Conservation (phyloP, 2,329 filamentous ascomycete genomes). For the Neospermospora avenae region DNA sequence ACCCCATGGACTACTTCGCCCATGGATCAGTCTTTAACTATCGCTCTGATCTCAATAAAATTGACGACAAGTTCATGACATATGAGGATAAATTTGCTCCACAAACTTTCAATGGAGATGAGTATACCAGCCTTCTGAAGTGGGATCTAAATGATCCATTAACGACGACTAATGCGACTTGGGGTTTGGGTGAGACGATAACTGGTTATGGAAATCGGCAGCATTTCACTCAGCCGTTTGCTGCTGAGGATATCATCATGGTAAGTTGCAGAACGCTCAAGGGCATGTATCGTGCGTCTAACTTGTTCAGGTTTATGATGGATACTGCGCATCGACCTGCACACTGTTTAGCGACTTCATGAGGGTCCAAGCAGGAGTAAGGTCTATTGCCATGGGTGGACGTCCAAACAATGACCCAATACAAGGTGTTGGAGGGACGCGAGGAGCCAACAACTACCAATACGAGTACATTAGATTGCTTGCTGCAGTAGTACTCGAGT, state of each 20-base stretch:
- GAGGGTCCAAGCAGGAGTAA: conserved; percentile 47
- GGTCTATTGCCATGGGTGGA: conserved; percentile 57
- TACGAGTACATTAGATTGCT: conserved; percentile 20
- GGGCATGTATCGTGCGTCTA: not conserved
- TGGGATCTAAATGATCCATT: conserved; percentile 28
- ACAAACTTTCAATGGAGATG: conserved; percentile 18
- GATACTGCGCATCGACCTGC: conserved; percentile 59
- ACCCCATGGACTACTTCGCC: conserved; percentile 16
- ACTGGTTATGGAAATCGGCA: conserved; percentile 34
- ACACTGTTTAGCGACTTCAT: conserved; percentile 55
- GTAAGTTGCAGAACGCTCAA: conserved; percentile 34
- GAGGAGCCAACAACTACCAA: conserved; percentile 45
- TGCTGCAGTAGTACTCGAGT: conserved; percentile 12
- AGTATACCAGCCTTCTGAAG: conserved; percentile 21
- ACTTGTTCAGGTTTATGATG: conserved; percentile 39
- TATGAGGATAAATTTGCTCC: conserved; percentile 26
- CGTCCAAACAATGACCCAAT: conserved; percentile 51
- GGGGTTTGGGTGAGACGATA: conserved; percentile 30
- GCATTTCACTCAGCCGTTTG: conserved; percentile 37
- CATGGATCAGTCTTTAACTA: conserved; percentile 24
- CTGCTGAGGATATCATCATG: conserved; percentile 40
- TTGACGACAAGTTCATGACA: conserved; percentile 21
- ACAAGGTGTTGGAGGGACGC: conserved; percentile 61
- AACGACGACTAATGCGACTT: conserved; percentile 22
- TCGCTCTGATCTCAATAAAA: conserved; percentile 24